Conservation (phyloP, 2,329 filamentous ascomycete species). For the Cladophialophora immunda region DNA sequence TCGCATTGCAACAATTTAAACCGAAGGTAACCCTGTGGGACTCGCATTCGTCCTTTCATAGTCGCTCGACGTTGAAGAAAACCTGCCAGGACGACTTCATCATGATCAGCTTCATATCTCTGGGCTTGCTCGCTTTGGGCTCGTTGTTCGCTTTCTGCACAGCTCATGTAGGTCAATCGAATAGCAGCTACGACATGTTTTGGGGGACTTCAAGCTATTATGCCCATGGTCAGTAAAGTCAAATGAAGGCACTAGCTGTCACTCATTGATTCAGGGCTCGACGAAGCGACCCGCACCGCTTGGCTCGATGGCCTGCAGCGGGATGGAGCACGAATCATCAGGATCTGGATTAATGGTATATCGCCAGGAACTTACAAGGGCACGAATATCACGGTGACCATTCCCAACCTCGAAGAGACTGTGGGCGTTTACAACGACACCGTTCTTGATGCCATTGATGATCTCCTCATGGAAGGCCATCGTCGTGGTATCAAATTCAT, state of each 20-base stretch:
- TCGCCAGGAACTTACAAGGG: slow-evolving; percentile 19
- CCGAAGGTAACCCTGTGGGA: not conserved
- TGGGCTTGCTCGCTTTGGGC: not conserved
- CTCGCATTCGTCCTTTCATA: not conserved
- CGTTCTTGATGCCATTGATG: slow-evolving; percentile 17
- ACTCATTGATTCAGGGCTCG: slow-evolving; percentile 10
- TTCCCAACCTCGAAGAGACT: slow-evolving; percentile 15
- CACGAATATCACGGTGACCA: slow-evolving; percentile 17
- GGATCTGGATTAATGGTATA: slow-evolving; percentile 13
- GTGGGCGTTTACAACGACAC: slow-evolving; percentile 18
- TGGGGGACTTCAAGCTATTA: slow-evolving; percentile 23
- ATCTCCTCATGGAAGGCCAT: slow-evolving; percentile 9
- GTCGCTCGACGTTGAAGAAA: not conserved
- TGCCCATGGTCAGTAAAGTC: slow-evolving; percentile 12
- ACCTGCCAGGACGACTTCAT: not conserved
- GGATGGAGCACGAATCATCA: slow-evolving; percentile 16
- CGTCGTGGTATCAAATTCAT: slow-evolving; percentile 17
- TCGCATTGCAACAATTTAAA: not conserved
- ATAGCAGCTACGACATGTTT: slow-evolving; percentile 19
- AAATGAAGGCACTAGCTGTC: not conserved
- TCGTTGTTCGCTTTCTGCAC: not conserved
- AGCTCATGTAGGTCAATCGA: not conserved
- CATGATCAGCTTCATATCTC: not conserved
- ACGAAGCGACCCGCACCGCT: slow-evolving; percentile 1
- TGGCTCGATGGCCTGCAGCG: slow-evolving; percentile 19